These are phyloP conservation scores for Cubamyces sp. DNA, from an alignment of 768 basidiomycete species.

Conservation along the genomic window DNA sequence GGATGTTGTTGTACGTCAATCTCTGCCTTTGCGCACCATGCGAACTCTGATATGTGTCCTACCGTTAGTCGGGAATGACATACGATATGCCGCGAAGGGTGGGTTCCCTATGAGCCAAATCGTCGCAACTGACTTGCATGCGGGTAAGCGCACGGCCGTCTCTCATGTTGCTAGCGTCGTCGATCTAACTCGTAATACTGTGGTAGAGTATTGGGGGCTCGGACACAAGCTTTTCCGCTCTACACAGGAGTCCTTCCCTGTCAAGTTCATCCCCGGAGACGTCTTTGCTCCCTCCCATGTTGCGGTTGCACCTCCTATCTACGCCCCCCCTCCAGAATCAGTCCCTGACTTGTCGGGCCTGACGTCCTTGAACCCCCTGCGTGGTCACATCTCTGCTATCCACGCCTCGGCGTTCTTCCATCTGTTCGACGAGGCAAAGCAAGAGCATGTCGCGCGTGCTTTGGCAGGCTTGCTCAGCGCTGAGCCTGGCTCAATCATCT, in stretches of 20 bases:
- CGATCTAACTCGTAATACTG: background rate
- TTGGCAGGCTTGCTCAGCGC: conserved; percentile 46
- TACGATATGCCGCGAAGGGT: conserved; percentile 42
- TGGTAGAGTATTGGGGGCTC: conserved; percentile 59
- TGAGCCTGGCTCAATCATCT: conserved; percentile 47
- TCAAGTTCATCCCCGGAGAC: conserved; percentile 58
- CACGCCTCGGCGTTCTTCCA: conserved; percentile 52
- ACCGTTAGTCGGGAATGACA: conserved; percentile 42
- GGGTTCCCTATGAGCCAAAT: conserved; percentile 44
- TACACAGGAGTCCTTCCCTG: conserved; percentile 55
- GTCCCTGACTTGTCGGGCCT: conserved; percentile 37
- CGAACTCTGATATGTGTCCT: background rate
- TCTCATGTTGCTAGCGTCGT: background rate
- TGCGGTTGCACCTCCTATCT: conserved; percentile 9
- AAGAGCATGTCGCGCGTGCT: conserved; percentile 43
- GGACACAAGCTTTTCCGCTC: conserved; percentile 65
- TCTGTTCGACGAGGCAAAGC: conserved; percentile 44
- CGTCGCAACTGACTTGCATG: conserved; percentile 40
- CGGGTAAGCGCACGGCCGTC: conserved; percentile 28
- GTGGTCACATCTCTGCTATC: conserved; percentile 50
- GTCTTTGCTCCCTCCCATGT: conserved; percentile 52
- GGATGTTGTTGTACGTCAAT: conserved; percentile 21
- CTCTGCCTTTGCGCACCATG: background rate
- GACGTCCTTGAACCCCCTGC: conserved; percentile 48
- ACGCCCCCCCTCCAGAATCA: background rate